Conservation (phyloP, 306 rosid species). For the Cucumis hystrix region DNA sequence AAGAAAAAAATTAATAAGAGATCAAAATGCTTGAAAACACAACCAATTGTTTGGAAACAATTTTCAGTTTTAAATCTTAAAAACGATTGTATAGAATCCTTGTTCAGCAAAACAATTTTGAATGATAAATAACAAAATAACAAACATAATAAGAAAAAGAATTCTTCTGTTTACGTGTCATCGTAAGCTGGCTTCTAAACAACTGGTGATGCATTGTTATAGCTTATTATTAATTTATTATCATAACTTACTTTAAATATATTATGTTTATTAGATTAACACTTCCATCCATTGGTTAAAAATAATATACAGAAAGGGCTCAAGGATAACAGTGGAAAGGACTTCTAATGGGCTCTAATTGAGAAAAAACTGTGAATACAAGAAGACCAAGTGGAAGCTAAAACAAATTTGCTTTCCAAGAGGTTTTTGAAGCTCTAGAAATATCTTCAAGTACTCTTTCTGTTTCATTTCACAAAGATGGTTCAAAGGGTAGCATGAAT, state of each 20-base stretch:
- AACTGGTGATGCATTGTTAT: not conserved
- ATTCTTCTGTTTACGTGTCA: not conserved
- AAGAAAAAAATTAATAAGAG: not conserved
- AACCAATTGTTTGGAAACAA: not conserved
- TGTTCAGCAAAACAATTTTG: not conserved
- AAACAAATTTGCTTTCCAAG: not conserved
- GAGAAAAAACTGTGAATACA: not conserved
- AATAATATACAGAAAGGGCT: not conserved
- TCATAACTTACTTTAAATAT: not conserved
- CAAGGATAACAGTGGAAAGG: not conserved
- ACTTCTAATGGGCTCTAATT: not conserved
- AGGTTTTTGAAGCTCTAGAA: not conserved
- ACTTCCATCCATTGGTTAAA: not conserved
- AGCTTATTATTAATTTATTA: too few species aligned
- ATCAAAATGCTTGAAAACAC: not conserved
- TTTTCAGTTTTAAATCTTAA: not conserved
- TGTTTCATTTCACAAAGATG: not conserved
- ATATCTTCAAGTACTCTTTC: not conserved
- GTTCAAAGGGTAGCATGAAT: not conserved
- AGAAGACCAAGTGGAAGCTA: not conserved
- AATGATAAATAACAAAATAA: not conserved
- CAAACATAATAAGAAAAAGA: not conserved
- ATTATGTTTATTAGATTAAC: not conserved
- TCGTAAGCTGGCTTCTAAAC: not conserved
- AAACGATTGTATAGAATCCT: not conserved